These are phyloP conservation scores for Talaromyces sp. DNA, from an alignment of 2,329 filamentous ascomycete species.

Conservation along the genomic window DNA sequence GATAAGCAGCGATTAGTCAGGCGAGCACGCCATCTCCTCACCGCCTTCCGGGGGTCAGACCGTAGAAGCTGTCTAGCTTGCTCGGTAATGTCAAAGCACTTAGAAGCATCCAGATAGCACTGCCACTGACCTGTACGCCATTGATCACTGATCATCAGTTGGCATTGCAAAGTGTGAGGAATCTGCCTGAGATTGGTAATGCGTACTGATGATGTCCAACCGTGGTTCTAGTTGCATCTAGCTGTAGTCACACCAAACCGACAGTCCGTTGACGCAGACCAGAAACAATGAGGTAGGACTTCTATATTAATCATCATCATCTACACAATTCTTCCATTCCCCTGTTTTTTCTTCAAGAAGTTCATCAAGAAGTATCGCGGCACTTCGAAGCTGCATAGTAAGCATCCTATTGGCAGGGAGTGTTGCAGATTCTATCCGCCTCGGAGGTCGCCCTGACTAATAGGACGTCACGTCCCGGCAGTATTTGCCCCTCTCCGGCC, in stretches of 20 bases:
- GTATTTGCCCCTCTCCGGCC: not conserved
- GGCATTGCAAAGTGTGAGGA: not conserved
- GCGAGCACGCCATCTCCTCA: slow-evolving; percentile 18
- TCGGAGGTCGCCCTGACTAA: slow-evolving; percentile 2
- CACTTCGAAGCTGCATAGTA: not conserved
- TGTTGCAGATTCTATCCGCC: not conserved
- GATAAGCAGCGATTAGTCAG: slow-evolving; percentile 7
- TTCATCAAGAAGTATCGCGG: not conserved
- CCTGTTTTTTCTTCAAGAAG: not conserved
- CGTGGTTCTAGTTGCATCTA: not conserved
- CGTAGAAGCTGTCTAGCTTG: not conserved
- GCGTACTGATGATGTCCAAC: not conserved
- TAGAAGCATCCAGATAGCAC: not conserved
- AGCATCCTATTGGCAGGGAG: not conserved
- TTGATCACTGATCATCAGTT: not conserved
- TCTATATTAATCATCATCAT: not conserved
- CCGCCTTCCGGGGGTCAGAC: not conserved
- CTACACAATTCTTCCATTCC: not conserved
- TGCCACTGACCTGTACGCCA: not conserved
- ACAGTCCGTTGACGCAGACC: not conserved
- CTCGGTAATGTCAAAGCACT: not conserved
- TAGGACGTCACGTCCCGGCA: slow-evolving; percentile 1
- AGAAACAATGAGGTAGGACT: not conserved
- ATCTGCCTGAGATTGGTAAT: not conserved
- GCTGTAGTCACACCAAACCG: not conserved